Evolutionary conservation across 192 early-diverging fungal genomes (phyloP).

Genomic region (Entomortierella parvispora): DNA sequence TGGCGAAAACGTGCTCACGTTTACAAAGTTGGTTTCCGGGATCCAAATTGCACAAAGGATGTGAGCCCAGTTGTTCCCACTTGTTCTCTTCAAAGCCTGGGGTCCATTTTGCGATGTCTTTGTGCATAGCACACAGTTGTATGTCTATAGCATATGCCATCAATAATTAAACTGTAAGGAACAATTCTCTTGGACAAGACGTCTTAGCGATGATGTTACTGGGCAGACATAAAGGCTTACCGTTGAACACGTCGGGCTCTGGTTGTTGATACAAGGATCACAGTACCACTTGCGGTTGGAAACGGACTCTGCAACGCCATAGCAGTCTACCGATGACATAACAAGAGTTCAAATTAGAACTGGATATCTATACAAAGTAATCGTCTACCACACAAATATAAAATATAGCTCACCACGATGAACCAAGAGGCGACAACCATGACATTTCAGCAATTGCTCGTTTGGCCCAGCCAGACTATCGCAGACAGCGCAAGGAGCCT

Average conservation of each 20-base stretch:
- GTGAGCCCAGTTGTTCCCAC: constrained; percentile 84
- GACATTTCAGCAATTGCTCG: constrained; percentile 53
- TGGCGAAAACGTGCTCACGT: constrained; percentile 47
- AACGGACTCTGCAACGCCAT: constrained; percentile 38
- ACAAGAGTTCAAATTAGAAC: neutral
- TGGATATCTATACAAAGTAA: too few species aligned
- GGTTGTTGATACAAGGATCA: constrained; percentile 70
- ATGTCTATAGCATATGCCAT: constrained; percentile 59
- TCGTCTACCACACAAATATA: neutral
- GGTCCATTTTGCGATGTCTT: constrained; percentile 39
- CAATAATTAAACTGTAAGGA: neutral
- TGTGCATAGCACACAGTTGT: constrained; percentile 72
- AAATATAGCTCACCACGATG: constrained; percentile 53
- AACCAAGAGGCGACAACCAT: constrained; percentile 57
- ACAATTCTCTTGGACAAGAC: neutral
- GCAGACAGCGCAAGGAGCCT: constrained; percentile 58
- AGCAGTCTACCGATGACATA: constrained; percentile 53
- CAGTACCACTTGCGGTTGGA: constrained; percentile 49
- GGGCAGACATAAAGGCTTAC: constrained; percentile 34
- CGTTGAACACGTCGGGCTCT: constrained; percentile 67
- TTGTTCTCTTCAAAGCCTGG: constrained; percentile 72
- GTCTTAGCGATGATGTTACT: neutral
- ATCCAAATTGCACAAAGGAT: constrained; percentile 72
- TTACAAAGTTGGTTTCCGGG: constrained; percentile 62
- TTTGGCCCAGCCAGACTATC: constrained; percentile 9